Evolutionary conservation across 1,139 yeast genomes (phyloP).

Genomic region (Scheffersomyces cryptocercus): DNA sequence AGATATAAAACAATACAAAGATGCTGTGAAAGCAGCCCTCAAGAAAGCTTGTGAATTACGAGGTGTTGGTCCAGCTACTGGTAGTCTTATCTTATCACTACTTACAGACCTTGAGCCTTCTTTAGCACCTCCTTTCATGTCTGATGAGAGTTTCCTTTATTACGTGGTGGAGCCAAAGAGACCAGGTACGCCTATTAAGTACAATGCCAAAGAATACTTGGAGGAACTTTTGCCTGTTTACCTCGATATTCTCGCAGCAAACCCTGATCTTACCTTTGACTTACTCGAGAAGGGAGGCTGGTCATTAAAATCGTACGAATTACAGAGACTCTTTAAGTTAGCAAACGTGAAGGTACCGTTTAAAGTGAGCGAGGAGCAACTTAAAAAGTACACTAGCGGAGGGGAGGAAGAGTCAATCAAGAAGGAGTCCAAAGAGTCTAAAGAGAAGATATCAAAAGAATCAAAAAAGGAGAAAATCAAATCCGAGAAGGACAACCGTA

Average conservation of each 20-base stretch:
- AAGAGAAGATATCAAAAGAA: neutral
- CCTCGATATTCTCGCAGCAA: constrained; percentile 14
- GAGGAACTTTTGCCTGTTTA: constrained; percentile 33
- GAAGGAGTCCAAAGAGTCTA: neutral
- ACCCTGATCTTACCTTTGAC: constrained; percentile 14
- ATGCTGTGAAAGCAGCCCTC: constrained; percentile 23
- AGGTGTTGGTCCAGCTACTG: constrained; percentile 57
- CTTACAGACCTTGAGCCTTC: constrained; percentile 17
- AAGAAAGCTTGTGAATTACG: constrained; percentile 33
- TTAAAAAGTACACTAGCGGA: constrained; percentile 6
- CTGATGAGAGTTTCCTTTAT: constrained; percentile 47
- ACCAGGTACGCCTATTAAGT: constrained; percentile 39
- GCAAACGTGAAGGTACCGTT: constrained; percentile 25
- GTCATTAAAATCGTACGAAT: constrained; percentile 34
- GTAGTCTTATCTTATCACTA: constrained; percentile 44
- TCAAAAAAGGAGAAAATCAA: constrained; percentile 1
- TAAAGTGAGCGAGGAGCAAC: constrained; percentile 13
- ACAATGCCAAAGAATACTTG: constrained; percentile 42
- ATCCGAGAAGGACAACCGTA: constrained; percentile 5
- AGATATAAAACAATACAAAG: constrained; percentile 14
- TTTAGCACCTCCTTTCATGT: constrained; percentile 48
- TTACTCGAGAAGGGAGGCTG: constrained; percentile 39
- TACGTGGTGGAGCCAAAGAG: constrained; percentile 31
- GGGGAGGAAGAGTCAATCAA: neutral
- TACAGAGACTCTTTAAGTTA: constrained; percentile 24